phyloP scores from a whole-genome alignment of 1,139 yeast genomes.

The Hemisphaericaspora xylofermentans region DNA sequence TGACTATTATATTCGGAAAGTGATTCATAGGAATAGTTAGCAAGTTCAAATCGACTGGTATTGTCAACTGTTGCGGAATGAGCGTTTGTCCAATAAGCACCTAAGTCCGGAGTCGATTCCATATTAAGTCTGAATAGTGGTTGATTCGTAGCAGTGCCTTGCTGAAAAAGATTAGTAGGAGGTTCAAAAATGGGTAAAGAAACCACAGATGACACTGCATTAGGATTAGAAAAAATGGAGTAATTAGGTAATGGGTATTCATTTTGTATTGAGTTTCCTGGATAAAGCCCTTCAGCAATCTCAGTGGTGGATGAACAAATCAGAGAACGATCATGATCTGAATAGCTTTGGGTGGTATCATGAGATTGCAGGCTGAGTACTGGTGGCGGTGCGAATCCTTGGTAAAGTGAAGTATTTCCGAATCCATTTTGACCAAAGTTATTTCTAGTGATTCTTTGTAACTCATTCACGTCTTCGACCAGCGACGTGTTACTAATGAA shows the following conservation, averaged over 20 bases:
- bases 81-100: conserved; percentile 12
- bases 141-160: not conserved
- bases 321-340: not conserved
- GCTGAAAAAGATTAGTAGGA: not conserved
- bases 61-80: conserved; percentile 23
- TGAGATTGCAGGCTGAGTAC: not conserved
- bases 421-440: not conserved
- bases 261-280: conserved; percentile 1
- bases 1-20: conserved; percentile 23
- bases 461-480: not conserved
- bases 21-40: conserved; percentile 29
- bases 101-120: conserved; percentile 17
- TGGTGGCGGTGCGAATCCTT: not conserved
- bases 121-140: conserved; percentile 17
- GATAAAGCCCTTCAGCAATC: not conserved
- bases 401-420: not conserved
- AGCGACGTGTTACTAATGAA: conserved; percentile 18
- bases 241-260: conserved; percentile 11
- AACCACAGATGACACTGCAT: conserved; percentile 19
- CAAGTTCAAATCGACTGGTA: conserved; percentile 27
- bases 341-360: conserved; percentile 1
- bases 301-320: not conserved
- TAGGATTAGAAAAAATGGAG: conserved; percentile 27
- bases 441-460: not conserved
- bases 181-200: conserved; percentile 10